Evolutionary conservation across 345 rosid species (phyloP).

Genomic region (Citrus inodora): DNA sequence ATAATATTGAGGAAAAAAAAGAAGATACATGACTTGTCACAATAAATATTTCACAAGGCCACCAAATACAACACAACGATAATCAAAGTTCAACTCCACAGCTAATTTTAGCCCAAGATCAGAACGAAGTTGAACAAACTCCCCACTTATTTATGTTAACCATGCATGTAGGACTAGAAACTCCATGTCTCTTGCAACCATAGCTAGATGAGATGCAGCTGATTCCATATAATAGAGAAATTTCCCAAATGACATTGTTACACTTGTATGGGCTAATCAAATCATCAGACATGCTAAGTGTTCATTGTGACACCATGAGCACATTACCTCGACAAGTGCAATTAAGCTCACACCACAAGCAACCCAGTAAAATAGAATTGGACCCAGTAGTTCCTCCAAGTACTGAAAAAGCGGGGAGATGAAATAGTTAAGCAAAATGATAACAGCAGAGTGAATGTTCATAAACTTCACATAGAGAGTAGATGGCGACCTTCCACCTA

Average conservation of each 20-base stretch:
- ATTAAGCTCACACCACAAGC: slow-evolving; percentile 78
- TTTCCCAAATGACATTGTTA: neutral
- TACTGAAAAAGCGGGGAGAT: slow-evolving; percentile 47
- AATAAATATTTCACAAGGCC: neutral
- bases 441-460: neutral
- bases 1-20: neutral
- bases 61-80: neutral
- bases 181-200: neutral
- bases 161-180: neutral
- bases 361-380: slow-evolving; percentile 86
- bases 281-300: slow-evolving; percentile 1
- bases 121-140: neutral
- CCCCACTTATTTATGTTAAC: neutral
- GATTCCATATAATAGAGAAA: neutral
- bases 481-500: slow-evolving; percentile 63
- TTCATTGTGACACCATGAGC: slow-evolving; percentile 12
- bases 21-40: neutral
- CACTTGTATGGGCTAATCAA: neutral
- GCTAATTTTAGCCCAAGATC: neutral
- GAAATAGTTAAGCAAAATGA: slow-evolving; percentile 9
- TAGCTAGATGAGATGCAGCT: neutral
- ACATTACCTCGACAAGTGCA: slow-evolving; percentile 87
- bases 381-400: slow-evolving; percentile 77
- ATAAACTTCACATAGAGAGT: neutral
- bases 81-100: neutral